Evolutionary conservation across 768 basidiomycete genomes (phyloP), one percentile per base, ranked within the genome.

Genomic region (Trametes meyenii): DNA sequence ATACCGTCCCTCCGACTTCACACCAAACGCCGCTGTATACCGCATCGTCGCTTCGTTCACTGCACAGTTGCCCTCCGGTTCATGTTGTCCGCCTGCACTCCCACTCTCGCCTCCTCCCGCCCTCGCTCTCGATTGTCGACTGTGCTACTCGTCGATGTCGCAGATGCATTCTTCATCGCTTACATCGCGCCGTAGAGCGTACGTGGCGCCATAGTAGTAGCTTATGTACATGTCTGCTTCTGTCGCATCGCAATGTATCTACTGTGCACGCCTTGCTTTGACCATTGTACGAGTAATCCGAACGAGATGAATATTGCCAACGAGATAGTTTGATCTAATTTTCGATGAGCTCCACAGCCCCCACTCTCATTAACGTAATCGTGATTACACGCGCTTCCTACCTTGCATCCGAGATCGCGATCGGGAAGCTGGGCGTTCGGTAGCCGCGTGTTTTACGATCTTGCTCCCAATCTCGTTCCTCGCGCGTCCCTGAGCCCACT

Each of bases 181-280:
- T 21, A 50, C 46, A 19, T 58, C 14, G 39, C 40, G 29, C 40
- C 36, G 17, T 29, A 26, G 24, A 23, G n/a, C 36, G 49, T 58
- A 39, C 29, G 7, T 11, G 44, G 44, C 17, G 42, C 19, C 3
- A 6, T 33, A 58, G 49, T 13, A 36, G 42, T 58, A 58, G 42
- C 33, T 26, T 50, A 35, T 58, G 57, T 58, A 58, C 49, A 58
- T 35, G 57, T 50, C 49, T 24, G 48, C 49, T 43, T 42, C 10
- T 58, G 51, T 50, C 57, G 57, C 57, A 48, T 56, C 29, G 49
- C 57, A 44, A 50, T 58, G 57, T 58, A 58, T 58, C 57, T 58
- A 43, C 57, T 44, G 56, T 57, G 49, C 56, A 58, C 56, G 26
- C 17, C 39, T 14, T 17, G 35, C 24, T 13, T 21, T 19, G 17